phyloP scores from a whole-genome alignment of 306 rosid genomes.

The Quercus berberidifolia region DNA sequence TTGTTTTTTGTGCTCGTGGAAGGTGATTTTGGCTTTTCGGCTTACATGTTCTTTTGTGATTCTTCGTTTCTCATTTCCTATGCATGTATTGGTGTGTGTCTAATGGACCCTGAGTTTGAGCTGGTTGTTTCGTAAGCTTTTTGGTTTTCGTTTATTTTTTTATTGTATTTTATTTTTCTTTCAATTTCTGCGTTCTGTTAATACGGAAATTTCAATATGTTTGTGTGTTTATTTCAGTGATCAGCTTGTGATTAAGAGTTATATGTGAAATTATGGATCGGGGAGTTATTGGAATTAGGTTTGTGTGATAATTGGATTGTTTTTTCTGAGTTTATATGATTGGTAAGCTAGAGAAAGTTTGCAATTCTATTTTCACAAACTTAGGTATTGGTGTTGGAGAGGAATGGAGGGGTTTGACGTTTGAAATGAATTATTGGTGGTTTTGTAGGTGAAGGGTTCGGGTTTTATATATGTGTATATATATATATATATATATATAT shows the following conservation, averaged over 20 bases:
- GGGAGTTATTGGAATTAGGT: neutral
- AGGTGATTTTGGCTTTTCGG: neutral
- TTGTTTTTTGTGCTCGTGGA: too few relatives aligned
- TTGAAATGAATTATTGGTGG: neutral
- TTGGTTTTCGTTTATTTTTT: too few relatives aligned
- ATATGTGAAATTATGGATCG: neutral
- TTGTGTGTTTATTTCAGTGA: neutral
- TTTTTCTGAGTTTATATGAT: neutral
- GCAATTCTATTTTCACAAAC: neutral
- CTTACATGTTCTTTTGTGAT: neutral
- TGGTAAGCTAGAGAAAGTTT: neutral
- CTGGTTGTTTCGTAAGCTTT: too few relatives aligned
- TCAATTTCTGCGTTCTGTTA: too few relatives aligned
- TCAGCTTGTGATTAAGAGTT: neutral
- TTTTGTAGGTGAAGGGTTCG: neutral
- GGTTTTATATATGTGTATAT: neutral
- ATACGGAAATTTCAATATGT: too few relatives aligned
- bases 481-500: too few relatives aligned
- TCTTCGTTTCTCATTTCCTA: neutral
- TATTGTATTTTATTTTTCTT: too few relatives aligned
- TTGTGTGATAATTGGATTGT: neutral
- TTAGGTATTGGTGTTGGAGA: neutral
- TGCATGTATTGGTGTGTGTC: too few relatives aligned
- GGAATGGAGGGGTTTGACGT: neutral
- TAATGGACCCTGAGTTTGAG: too few relatives aligned